Evolutionary conservation across 306 rosid genomes (phyloP), one percentile per base, ranked within the genome.

Genomic region (Trichosanthes cucumerina): DNA sequence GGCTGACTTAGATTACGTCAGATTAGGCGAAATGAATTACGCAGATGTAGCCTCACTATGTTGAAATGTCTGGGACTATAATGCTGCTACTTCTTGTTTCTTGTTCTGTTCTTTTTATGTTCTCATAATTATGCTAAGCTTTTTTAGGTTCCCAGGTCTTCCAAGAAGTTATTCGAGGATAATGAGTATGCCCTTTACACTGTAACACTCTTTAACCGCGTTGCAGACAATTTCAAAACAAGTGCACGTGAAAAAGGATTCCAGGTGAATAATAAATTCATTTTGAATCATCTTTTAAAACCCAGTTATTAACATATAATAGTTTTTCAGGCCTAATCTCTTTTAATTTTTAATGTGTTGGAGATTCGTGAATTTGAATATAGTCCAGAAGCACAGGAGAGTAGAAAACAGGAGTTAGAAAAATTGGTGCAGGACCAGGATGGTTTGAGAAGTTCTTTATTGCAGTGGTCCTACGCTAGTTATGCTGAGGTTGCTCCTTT

Each of bases 401-500:
- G 80, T 56, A 81, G 89, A 79, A 91, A 91, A 88, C 89, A 84
- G 81, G 97, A 93, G 86, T 83, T 90, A 59, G 93, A 91, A 75
- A 90, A 89, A 86, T 81, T 93, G 88, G 50, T 89, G 75, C 93
- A 85, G 79, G 98, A 89, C 84, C 97, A 90, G 85, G 97, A 90
- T 85, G 89, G 78, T 84, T 80, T 93, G 81, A 89, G 91, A 85
- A 84, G 89, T 88, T 91, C 97, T 84, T 88, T 91, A 69, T 80
- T 93, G 87, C 97, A 91, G 69, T 93, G 98, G 98, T 91, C 93
- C 82, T 89, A 86, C 52, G 86, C 93, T 76, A 93, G 98, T 85
- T 93, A 93, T 44, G 98, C 97, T 57, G 98, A 93, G 96, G 97
- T 91, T 84, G 76, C 65, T 76, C 43, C 53, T 39, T 56, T 12